A percentile compares a stretch with the other conserved stretches of the same genome.
Conservation (phyloP, 1,284 basidiomycete genomes). For the Farysia itapuensis region DNA sequence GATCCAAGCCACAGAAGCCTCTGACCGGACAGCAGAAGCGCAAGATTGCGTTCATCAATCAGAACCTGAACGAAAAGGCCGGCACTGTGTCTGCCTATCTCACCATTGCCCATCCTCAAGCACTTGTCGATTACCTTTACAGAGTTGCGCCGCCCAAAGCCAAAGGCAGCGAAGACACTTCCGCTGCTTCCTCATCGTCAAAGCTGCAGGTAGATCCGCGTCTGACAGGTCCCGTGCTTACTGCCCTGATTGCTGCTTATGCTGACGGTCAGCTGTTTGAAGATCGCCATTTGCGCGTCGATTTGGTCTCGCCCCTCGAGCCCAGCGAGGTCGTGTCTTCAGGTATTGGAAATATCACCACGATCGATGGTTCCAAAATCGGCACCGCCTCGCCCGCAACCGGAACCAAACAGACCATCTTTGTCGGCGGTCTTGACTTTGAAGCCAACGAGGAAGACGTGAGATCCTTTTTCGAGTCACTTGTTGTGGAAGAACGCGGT, state of each 20-base stretch:
- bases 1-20: conserved; percentile 62
- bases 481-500: conserved; percentile 76
- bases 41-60: conserved; percentile 89
- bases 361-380: conserved; percentile 32
- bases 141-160: conserved; percentile 13
- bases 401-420: conserved; percentile 71
- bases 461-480: conserved; percentile 79
- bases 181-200: conserved; percentile 3
- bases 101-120: conserved; percentile 42
- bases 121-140: conserved; percentile 25
- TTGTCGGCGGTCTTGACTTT: conserved; percentile 92
- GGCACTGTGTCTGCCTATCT: conserved; percentile 55
- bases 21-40: conserved; percentile 85
- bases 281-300: conserved; percentile 63
- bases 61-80: conserved; percentile 64
- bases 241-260: conserved; percentile 67
- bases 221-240: conserved; percentile 65
- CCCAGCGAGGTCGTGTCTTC: conserved; percentile 42
- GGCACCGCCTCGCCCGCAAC: conserved; percentile 21
- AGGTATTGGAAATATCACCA: conserved; percentile 48
- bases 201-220: conserved; percentile 11
- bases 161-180: not conserved
- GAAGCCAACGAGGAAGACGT: conserved; percentile 87
- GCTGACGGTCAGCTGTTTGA: conserved; percentile 76
- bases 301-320: conserved; percentile 46